Evolutionary conservation across 208 protist species (phyloP), one percentile per base, ranked within the genome.

Genomic region (Acanthamoeba sp.): DNA sequence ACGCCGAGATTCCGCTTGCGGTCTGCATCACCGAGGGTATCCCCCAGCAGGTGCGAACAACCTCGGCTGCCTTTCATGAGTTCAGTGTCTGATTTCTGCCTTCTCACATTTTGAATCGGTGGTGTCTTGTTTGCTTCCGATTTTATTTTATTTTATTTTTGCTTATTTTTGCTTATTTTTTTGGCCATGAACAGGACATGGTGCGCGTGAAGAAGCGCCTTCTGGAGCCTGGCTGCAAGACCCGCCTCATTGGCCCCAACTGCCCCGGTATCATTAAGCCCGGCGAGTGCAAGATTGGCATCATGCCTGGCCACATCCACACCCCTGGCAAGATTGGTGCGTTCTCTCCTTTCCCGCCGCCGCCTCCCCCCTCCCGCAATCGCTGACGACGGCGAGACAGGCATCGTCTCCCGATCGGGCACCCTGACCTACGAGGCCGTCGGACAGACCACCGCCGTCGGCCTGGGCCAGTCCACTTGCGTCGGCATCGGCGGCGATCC

Each of bases 391-490:
- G n/a, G n/a, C n/a, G n/a, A n/a, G n/a, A 29, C 40, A 95, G 95
- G 95, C 96, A 98, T 99, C 92, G 99, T 99, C 29, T 99, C 99
- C 40, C 97, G 99, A 93, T 99, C 98, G 69, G 99, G 99, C 93
- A 99, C 99, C n/a, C 97, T 99, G 38, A 99, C 99, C 22, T 99
- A 99, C 96, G 99, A 99, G 97, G 99, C 99, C 84, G 99, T 99
- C 57, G 98, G 98, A 32, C 99, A 99, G 96, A 99, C 99, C n/a
- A 99, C 99, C 40, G 96, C 95, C 0, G 98, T 97, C 20, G 98
- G 98, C 69, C 98, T 99, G 20, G 99, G 99, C 91, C 99, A 99
- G 97, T 98, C 98, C 32, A 97, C 98, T 24, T 99, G 98, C 95
- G 97, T 99, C 55, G 99, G 99, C 93, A 99, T 99, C 96, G 99